Conservation (phyloP, 495 filamentous ascomycete genomes). For the Podospora conica region DNA sequence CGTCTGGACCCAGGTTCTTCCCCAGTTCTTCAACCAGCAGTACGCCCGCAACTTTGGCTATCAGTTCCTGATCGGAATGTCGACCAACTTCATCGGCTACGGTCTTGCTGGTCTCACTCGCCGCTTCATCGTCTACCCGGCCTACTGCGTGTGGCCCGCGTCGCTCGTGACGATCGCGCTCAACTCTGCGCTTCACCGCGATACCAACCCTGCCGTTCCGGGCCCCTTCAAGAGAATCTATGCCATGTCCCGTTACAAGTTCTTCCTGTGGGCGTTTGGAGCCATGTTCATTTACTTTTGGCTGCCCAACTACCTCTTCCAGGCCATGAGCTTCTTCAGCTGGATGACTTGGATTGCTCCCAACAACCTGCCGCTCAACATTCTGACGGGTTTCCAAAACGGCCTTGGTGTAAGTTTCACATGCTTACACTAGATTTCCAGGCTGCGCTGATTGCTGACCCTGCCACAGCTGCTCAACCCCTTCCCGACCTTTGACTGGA, state of each 20-base stretch:
- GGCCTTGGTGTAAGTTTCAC: conserved; percentile 33
- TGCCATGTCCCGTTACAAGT: conserved; percentile 30
- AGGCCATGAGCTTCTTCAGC: conserved; percentile 33
- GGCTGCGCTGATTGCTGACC: not conserved
- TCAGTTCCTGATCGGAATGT: conserved; percentile 39
- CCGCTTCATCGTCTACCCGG: conserved; percentile 50
- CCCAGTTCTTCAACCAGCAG: conserved; percentile 36
- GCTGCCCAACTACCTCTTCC: conserved; percentile 40
- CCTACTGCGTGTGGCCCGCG: conserved; percentile 39
- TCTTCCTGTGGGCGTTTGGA: conserved; percentile 30
- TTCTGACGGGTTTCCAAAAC: conserved; percentile 28
- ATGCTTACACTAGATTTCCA: not conserved
- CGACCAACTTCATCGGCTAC: conserved; percentile 49
- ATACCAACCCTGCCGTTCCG: conserved; percentile 16
- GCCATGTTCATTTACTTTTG: conserved; percentile 41
- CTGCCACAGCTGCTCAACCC: conserved; percentile 2
- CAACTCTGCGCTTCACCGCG: conserved; percentile 39
- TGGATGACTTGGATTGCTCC: conserved; percentile 43
- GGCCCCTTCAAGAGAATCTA: conserved; percentile 33
- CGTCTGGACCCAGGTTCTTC: conserved; percentile 41
- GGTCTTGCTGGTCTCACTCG: conserved; percentile 47
- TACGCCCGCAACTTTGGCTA: conserved; percentile 34
- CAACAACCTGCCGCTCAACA: conserved; percentile 26
- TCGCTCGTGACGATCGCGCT: conserved; percentile 40
- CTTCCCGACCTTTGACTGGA: conserved; percentile 41